These are phyloP conservation scores for Debaryomyces sp. DNA, from an alignment of 1,139 yeast genomes.

Conservation along the genomic window DNA sequence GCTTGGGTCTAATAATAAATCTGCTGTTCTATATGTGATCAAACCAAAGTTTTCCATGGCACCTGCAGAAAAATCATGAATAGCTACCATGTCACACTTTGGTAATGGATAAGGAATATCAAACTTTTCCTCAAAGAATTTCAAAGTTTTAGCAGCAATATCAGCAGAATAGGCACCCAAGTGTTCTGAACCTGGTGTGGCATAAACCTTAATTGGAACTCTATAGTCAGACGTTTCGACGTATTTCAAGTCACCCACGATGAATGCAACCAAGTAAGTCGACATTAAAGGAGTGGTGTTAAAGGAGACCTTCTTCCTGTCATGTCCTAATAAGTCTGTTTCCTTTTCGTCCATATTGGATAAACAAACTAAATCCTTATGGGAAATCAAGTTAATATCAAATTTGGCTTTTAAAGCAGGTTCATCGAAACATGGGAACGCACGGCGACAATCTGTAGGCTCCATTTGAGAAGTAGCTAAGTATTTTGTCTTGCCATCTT, in stretches of 20 bases:
- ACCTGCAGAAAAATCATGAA: conserved; percentile 60
- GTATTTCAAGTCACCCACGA: conserved; percentile 75
- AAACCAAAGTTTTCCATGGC: conserved; percentile 69
- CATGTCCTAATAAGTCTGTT: conserved; percentile 45
- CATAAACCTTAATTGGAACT: conserved; percentile 60
- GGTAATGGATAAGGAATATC: conserved; percentile 64
- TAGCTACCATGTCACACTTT: conserved; percentile 58
- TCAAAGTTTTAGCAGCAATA: conserved; percentile 54
- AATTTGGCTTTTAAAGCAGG: conserved; percentile 84
- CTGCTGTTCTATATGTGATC: conserved; percentile 57
- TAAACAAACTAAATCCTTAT: conserved; percentile 62
- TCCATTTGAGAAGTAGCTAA: conserved; percentile 89
- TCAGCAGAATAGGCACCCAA: conserved; percentile 54
- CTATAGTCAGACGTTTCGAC: conserved; percentile 67
- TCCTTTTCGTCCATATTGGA: conserved; percentile 77
- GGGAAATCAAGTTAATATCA: conserved; percentile 64
- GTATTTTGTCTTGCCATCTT: conserved; percentile 61
- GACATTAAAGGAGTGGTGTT: conserved; percentile 73
- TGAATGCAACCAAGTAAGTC: conserved; percentile 77
- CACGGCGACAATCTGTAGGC: conserved; percentile 87
- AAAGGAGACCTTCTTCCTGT: conserved; percentile 53
- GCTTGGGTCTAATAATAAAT: conserved; percentile 50
- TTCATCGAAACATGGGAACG: conserved; percentile 90
- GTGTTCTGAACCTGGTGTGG: conserved; percentile 54
- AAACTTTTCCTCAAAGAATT: conserved; percentile 52